Conservation (phyloP, 2,329 filamentous ascomycete species). For the Intubia oerlemansii region DNA sequence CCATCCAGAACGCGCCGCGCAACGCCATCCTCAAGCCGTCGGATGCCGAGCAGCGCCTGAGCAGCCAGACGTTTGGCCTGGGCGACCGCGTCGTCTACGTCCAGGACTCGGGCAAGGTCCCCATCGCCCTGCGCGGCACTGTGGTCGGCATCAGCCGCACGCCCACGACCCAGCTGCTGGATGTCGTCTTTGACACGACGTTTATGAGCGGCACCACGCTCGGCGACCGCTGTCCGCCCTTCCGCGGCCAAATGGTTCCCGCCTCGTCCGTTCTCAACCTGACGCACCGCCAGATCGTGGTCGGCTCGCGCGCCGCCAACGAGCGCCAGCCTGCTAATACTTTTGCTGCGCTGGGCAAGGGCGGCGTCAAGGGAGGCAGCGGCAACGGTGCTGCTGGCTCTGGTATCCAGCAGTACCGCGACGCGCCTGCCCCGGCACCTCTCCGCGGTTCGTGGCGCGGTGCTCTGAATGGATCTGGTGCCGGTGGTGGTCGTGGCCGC, state of each 20-base stretch:
- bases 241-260: constrained; percentile 83
- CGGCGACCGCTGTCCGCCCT: constrained; percentile 73
- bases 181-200: constrained; percentile 79
- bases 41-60: constrained; percentile 83
- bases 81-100: constrained; percentile 89
- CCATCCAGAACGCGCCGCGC: constrained; percentile 62
- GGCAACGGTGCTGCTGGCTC: constrained; percentile 14
- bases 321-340: constrained; percentile 28
- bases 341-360: constrained; percentile 28
- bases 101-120: constrained; percentile 81
- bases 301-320: constrained; percentile 37
- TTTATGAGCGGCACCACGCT: constrained; percentile 97
- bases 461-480: constrained; percentile 24
- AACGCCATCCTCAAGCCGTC: constrained; percentile 78
- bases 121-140: constrained; percentile 76
- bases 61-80: constrained; percentile 61
- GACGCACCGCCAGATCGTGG: constrained; percentile 60
- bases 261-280: constrained; percentile 79
- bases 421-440: constrained; percentile 31
- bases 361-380: constrained; percentile 22
- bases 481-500: constrained; percentile 18
- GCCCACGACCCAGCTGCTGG: constrained; percentile 58
- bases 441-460: constrained; percentile 36
- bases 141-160: constrained; percentile 90
- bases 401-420: constrained; percentile 35